Base-by-base conservation (phyloP, 768 basidiomycete species). In the Psilocybe sp. region DNA sequence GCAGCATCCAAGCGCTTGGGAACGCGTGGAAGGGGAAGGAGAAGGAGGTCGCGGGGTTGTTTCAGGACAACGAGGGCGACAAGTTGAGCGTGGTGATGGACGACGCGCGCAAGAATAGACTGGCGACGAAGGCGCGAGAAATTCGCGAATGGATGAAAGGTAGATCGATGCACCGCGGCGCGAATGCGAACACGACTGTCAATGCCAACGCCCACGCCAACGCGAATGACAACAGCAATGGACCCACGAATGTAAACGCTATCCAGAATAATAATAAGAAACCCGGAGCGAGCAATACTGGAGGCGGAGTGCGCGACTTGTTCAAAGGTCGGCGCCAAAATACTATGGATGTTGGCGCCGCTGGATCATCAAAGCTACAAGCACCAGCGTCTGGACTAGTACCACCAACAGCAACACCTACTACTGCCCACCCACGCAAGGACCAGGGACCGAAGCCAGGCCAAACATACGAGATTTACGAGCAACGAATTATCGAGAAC, bases 401-500 rank as follows among this genome's bases (percentile, higher is more conserved):
- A 7, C 23, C 23, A 28, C 3, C 7, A 28, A 3, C 23, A 28
- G 23, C 23, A 28, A 28, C 23, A 7, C 23, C 23, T 28, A 7
- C 23, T 28, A 7, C 54, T 47, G 45, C 60, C 3, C 57, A 52
- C 23, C 52, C 59, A 37, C 33, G 40, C 20, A 49, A 54, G 31
- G 56, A 54, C 31, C 47, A 47, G 15, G 64, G 61, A 0, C 68
- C 69, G 8, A 63, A 53, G 8, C 51, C 71, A 6, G 68, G 68
- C 6, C 72, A 72, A 38, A 67, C 71, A 15, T 76, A 72, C 50
- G 74, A 78, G 59, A 68, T 78, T 16, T 64, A 77, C 16, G 64
- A 68, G 33, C 62, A 67, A 33, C 64, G 64, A 36, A 69, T 79
- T 19, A 51, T 79, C 23, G 78, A 79, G 55, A 73, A 75, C 20